phyloP scores from a whole-genome alignment of 164 flowering plant species.

The Tinospora cordifolia region DNA sequence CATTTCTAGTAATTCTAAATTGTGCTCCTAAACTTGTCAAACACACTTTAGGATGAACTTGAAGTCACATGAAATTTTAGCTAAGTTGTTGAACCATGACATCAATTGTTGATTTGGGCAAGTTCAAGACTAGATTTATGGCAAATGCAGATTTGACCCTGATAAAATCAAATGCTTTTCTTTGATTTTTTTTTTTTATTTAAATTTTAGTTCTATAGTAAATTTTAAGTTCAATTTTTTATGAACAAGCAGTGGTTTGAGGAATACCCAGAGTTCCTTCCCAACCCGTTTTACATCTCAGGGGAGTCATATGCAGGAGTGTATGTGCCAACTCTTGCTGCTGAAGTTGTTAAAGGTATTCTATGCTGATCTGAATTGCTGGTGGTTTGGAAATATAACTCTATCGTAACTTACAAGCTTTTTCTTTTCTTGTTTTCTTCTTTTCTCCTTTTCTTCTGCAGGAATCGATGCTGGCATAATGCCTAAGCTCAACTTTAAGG shows the following conservation, averaged over 20 bases:
- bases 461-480: slow-evolving; percentile 56
- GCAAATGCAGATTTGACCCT: neutral
- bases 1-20: neutral
- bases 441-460: too few relatives aligned
- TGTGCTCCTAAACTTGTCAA: neutral
- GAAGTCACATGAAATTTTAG: too few relatives aligned
- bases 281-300: slow-evolving; percentile 65
- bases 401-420: slow-evolving; percentile 3
- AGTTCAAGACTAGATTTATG: neutral
- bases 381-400: slow-evolving; percentile 2
- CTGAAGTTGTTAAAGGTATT: slow-evolving; percentile 66
- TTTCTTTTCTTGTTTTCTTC: too few relatives aligned
- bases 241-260: slow-evolving; percentile 65
- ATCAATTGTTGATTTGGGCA: too few relatives aligned
- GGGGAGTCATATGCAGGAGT: slow-evolving; percentile 98
- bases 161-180: neutral
- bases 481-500: slow-evolving; percentile 77
- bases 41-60: neutral
- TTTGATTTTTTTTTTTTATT: neutral
- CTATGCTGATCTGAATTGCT: neutral
- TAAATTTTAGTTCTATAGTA: too few relatives aligned
- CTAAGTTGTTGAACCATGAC: too few relatives aligned
- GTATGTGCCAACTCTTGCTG: slow-evolving; percentile 88
- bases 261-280: slow-evolving; percentile 57
- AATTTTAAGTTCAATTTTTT: neutral